Evolutionary conservation across 352 stramenopile genomes (phyloP), one percentile per base, ranked within the genome.

Genomic region (Globisporangium abappressorium): DNA sequence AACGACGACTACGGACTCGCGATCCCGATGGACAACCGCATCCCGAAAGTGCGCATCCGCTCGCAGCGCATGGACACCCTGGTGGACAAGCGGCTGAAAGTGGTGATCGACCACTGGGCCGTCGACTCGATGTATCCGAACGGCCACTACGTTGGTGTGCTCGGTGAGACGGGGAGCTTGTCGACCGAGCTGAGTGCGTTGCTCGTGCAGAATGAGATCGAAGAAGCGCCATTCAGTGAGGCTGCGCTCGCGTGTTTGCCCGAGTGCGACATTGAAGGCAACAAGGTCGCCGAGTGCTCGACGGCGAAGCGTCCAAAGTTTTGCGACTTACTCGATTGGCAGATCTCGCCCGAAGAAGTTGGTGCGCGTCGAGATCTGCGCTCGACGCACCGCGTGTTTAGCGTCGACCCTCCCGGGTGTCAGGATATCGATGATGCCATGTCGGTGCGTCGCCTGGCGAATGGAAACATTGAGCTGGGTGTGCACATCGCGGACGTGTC

Each of bases 401-500:
- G 90, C 70, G 85, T 97, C 18, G 91, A 97, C 47, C 91, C 91
- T 11, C 87, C 83, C 0, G 91, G 90, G 0, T 97, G 91, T 63
- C 88, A 96, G 66, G 91, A 97, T 70, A 97, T 97, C 70, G 91
- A 97, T 66, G 91, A 97, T 70, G 88, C 91, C 47, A 95, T 97
- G 87, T 94, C 90, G 15, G 87, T 96, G 43, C 82, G 79, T 12
- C 64, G 66, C 0, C 74, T 97, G 36, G 67, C 83, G 3, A 95
- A 96, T 57, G 90, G 89, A 9, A 91, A 93, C 65, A 62, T 96
- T 20, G 90, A 99, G 65, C 81, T 99, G 5, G 97, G 97, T 3
- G 97, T 99, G 5, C 98, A 99, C 70, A 99, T 99, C 76, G 98
- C 98, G 0, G 98, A 99, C 76, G 98, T 99, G 2, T 99, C 97